A percentile compares a stretch with the other conserved stretches of the same genome.
phyloP scores from a whole-genome alignment of 805 yeast species.

The Sporopachydermia quercuum region DNA sequence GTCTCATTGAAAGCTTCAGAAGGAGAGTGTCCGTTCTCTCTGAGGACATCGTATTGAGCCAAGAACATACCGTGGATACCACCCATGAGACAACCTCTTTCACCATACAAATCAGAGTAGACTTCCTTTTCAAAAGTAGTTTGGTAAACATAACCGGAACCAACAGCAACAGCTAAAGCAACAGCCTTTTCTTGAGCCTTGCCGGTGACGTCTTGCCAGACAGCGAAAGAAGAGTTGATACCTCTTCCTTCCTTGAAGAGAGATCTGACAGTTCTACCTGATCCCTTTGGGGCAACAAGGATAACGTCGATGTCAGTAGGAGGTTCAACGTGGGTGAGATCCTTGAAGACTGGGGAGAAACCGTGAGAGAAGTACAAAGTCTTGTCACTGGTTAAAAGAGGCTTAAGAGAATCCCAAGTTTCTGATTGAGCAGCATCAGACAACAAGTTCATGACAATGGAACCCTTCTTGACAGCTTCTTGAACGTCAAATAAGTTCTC shows the following conservation, averaged over 20 bases:
- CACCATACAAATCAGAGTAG: slow-evolving; percentile 98
- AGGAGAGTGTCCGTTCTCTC: slow-evolving; percentile 99
- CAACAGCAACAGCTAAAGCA: slow-evolving; percentile 97
- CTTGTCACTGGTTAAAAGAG: slow-evolving; percentile 90
- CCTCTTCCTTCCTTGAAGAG: slow-evolving; percentile 99
- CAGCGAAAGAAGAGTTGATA: slow-evolving; percentile 98
- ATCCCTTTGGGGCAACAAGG: slow-evolving; percentile 99
- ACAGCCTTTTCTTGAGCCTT: slow-evolving; percentile 98
- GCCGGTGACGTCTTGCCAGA: slow-evolving; percentile 98
- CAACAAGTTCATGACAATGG: slow-evolving; percentile 91
- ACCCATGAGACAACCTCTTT: slow-evolving; percentile 99
- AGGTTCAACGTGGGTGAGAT: slow-evolving; percentile 89
- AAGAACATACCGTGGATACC: slow-evolving; percentile 99
- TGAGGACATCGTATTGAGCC: slow-evolving; percentile 98
- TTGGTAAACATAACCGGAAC: slow-evolving; percentile 99
- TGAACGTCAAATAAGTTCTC: slow-evolving; percentile 89
- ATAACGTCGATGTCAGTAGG: slow-evolving; percentile 93
- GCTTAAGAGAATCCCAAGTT: slow-evolving; percentile 83
- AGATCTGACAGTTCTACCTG: slow-evolving; percentile 99
- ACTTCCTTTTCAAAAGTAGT: slow-evolving; percentile 99
- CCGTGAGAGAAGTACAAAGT: slow-evolving; percentile 99
- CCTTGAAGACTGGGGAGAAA: slow-evolving; percentile 98
- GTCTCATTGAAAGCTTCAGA: slow-evolving; percentile 99
- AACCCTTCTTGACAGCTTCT: slow-evolving; percentile 88
- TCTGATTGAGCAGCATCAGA: slow-evolving; percentile 99